Evolutionary conservation across 768 basidiomycete genomes (phyloP).

Genomic region (Dacryopinax spathularia): DNA sequence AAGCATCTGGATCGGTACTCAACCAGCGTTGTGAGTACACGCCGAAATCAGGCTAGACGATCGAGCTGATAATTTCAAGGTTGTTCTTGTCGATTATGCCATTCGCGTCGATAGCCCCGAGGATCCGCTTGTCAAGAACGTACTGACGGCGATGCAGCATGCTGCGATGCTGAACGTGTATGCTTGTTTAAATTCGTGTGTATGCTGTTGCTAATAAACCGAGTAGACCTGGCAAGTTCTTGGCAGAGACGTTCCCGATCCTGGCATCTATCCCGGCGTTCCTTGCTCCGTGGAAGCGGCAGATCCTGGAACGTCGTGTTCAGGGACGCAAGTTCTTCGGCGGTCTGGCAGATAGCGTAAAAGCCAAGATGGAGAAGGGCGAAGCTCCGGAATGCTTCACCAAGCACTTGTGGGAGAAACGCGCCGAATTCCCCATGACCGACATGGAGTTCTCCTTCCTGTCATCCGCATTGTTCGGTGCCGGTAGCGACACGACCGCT

Average conservation of each 20-base stretch:
- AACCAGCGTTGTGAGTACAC: not conserved
- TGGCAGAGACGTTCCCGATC: slow-evolving; percentile 12
- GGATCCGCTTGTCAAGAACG: not conserved
- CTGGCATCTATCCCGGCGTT: slow-evolving; percentile 9
- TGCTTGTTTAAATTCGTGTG: not conserved
- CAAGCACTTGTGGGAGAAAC: slow-evolving; percentile 8
- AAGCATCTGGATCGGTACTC: slow-evolving; percentile 8
- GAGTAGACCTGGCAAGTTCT: not conserved
- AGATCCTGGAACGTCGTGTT: slow-evolving; percentile 8
- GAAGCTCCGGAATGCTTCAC: slow-evolving; percentile 8
- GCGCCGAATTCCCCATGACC: slow-evolving; percentile 3
- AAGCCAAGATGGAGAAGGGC: slow-evolving; percentile 10
- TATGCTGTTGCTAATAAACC: not conserved
- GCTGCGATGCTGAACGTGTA: not conserved
- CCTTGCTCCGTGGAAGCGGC: slow-evolving; percentile 10
- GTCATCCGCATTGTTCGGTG: slow-evolving; percentile 9
- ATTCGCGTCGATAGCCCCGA: not conserved
- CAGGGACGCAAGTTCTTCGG: slow-evolving; percentile 8
- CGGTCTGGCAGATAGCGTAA: slow-evolving; percentile 11
- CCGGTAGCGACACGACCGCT: slow-evolving; percentile 13
- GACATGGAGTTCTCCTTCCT: slow-evolving; percentile 12
- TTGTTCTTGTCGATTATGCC: not conserved
- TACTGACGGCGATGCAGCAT: not conserved
- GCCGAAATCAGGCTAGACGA: not conserved
- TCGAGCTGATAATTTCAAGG: not conserved